phyloP scores from a whole-genome alignment of 805 yeast genomes.

The Jamesozyma lodderae region DNA sequence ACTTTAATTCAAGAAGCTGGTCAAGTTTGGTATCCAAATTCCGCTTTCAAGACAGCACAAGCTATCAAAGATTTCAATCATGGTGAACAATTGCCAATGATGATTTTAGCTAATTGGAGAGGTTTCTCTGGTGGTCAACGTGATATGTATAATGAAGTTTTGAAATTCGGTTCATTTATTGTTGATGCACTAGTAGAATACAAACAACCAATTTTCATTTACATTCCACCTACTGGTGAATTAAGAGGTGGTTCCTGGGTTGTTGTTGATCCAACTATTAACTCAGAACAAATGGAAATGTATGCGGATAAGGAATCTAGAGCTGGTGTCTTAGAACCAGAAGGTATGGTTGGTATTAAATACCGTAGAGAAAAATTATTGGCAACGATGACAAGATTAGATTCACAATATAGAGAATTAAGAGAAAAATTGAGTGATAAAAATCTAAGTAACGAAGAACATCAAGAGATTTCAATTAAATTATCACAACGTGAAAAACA shows the following conservation, averaged over 20 bases:
- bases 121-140: slow-evolving; percentile 99
- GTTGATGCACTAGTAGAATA: slow-evolving; percentile 94
- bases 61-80: slow-evolving; percentile 95
- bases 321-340: slow-evolving; percentile 98
- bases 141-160: slow-evolving; percentile 97
- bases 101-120: slow-evolving; percentile 99
- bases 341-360: slow-evolving; percentile 98
- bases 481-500: slow-evolving; percentile 69
- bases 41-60: slow-evolving; percentile 98
- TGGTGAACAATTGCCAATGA: slow-evolving; percentile 95
- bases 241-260: slow-evolving; percentile 99
- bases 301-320: slow-evolving; percentile 93
- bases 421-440: slow-evolving; percentile 49
- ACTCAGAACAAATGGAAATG: slow-evolving; percentile 97
- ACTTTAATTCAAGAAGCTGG: slow-evolving; percentile 88
- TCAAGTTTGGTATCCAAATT: slow-evolving; percentile 99
- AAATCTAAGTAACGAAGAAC: slow-evolving; percentile 53
- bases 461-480: slow-evolving; percentile 52
- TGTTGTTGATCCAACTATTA: slow-evolving; percentile 97
- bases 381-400: slow-evolving; percentile 87
- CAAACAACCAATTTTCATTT: slow-evolving; percentile 93
- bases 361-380: slow-evolving; percentile 88
- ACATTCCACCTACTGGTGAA: slow-evolving; percentile 97
- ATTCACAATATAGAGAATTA: slow-evolving; percentile 60
- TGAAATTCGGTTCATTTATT: slow-evolving; percentile 92